Base-by-base conservation (phyloP, 73 alveolate species). In the Tetrahymena malaccensis region DNA sequence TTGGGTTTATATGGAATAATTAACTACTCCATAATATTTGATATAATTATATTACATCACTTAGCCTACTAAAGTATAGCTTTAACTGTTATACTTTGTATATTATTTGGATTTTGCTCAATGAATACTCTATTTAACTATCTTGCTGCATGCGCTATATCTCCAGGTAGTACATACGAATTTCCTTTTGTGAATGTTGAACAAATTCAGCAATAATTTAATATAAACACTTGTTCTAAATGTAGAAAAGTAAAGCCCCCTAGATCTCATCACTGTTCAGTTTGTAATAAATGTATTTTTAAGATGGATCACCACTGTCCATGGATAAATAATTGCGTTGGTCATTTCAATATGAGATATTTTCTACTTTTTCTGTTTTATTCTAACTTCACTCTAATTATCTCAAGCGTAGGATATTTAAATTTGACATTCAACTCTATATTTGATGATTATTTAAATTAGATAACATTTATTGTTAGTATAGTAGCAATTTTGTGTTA, bases 271-370 rank as follows among this genome's bases (percentile, higher is more conserved):
- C 99, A 98, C 97, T 98, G 99, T 35, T 94, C 98, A 21, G 93
- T 98, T 31, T 98, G 99, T 93, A 94, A 96, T 0, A 96, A 96
- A 94, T 98, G 99, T 50, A 94, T 98, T 25, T 85, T 98, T 16
- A 97, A 98, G 93, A 98, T 98, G 99, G 99, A 98, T 94, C 99
- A 98, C 94, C 99, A 98, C 96, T 98, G 99, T 56, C 99, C 99
- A 50, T 98, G 98, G 99, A 96, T 98, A 15, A 97, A 97, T 95
- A 97, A 98, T 94, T 98, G 99, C 44, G 98, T 98, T 89, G 99
- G 99, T n/a, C 98, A 96, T 93, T 96, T 96, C 70, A 98, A 98
- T 93, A 98, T 96, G 94, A 96, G 98, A 94, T 97, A 96, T 94
- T 98, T 98, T 97, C 93, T 97, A 93, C 94, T 96, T 34, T 98